Evolutionary conservation across 805 yeast genomes (phyloP), one percentile per base, ranked within the genome.

Genomic region (Danielozyma ontarioensis): DNA sequence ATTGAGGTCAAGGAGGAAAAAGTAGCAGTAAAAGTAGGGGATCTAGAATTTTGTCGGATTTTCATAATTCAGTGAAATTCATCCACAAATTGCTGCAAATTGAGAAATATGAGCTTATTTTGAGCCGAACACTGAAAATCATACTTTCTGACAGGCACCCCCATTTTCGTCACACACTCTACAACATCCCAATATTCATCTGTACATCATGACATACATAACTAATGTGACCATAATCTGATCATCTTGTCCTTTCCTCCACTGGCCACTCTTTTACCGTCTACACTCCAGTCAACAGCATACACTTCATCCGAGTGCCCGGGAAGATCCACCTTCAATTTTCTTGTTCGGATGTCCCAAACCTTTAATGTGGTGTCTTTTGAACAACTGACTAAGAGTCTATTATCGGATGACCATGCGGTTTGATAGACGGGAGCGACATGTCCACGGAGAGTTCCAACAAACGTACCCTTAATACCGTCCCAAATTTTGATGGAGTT

Each of bases 361-460:
- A 90, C 95, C 58, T 90, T 90, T 52, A 90, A 70, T 1, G 97
- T 90, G 1, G 97, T 89, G 58, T 90, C 97, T 55, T 90, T 90
- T 11, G 97, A 88, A 58, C 96, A 84, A 51, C 95, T 83, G 7
- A 88, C 98, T 36, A 93, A 65, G 24, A 90, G 64, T 46, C 98
- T 70, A 57, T 90, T 84, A 53, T 93, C 98, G 1, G 96, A 81
- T 3, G 96, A 87, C 98, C 98, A 93, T 0, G 97, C 86, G 4
- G 95, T 87, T 61, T 90, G 97, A 57, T 93, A 93, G 0, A 93
- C 98, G 3, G 97, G 87, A 0, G 97, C 96, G 37, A 93, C 98
- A 56, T 93, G 98, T 2, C 98, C 98, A 44, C 98, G 70, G 50
- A 93, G 78, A 0, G 97, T 87, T 4, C 95, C 77, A 18, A 93